phyloP scores from a whole-genome alignment of 2,329 filamentous ascomycete genomes.

The Chrysoporthe puriensis region DNA sequence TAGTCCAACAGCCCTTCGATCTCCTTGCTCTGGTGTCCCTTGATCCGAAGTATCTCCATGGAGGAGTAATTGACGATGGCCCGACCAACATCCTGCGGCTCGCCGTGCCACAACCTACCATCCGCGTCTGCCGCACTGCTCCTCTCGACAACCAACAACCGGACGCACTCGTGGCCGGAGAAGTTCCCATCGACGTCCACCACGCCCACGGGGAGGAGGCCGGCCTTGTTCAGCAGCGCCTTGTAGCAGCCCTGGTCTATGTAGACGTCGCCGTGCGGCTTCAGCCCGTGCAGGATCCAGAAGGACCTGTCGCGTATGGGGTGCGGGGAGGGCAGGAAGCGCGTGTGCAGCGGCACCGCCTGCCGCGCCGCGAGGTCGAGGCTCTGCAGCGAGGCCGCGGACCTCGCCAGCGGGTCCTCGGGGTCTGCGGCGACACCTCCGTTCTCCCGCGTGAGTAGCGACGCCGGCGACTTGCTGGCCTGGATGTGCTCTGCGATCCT shows the following conservation, averaged over 20 bases:
- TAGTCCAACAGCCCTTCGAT: constrained; percentile 84
- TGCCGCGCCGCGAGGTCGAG: constrained; percentile 40
- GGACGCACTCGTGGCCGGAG: constrained; percentile 88
- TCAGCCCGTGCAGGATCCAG: constrained; percentile 92
- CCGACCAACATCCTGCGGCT: constrained; percentile 76
- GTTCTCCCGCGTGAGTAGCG: constrained; percentile 34
- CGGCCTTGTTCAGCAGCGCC: constrained; percentile 81
- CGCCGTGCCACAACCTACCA: constrained; percentile 53
- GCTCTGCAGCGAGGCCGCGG: constrained; percentile 46
- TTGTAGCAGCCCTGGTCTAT: constrained; percentile 88
- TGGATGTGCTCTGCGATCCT: constrained; percentile 85
- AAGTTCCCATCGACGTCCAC: constrained; percentile 88
- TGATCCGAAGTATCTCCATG: constrained; percentile 80
- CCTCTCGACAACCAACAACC: constrained; percentile 77
- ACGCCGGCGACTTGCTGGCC: constrained; percentile 51
- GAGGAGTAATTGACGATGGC: constrained; percentile 94
- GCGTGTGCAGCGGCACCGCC: constrained; percentile 77
- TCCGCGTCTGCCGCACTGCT: constrained; percentile 40
- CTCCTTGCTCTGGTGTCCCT: constrained; percentile 79
- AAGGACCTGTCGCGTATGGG: constrained; percentile 94
- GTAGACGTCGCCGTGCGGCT: constrained; percentile 87
- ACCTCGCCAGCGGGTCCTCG: constrained; percentile 43
- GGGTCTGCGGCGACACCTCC: constrained; percentile 32
- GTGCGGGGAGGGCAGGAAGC: constrained; percentile 82
- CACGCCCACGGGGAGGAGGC: constrained; percentile 87